Evolutionary conservation across 768 basidiomycete genomes (phyloP), one percentile per base, ranked within the genome.

Genomic region (Tephrocybe sp.): DNA sequence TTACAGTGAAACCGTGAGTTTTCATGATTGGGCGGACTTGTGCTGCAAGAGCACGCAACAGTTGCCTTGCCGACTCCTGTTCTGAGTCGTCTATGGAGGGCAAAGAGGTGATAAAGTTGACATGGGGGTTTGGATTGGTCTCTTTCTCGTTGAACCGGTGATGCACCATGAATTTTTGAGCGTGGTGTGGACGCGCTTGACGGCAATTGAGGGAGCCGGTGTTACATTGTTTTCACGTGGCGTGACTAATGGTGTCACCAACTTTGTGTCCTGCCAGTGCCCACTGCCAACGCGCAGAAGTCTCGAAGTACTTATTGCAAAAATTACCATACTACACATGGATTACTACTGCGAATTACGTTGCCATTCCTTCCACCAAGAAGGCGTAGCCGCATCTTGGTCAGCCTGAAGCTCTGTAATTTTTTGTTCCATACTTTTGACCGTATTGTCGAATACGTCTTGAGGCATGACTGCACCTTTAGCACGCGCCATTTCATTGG

Each of bases 11-110:
- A 0, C 87, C 88, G 58, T 89, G 85, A 2, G 73, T 64, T 62
- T 89, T 90, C 91, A 93, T 93, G 17, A 92, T 62, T 2, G 90
- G 90, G 54, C 80, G 78, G 23, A 92, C 87, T 67, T 92, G 90
- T 3, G 90, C 91, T 0, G 89, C 90, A 39, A 93, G 71, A 2
- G 89, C 87, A 5, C 87, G 78, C 48, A 93, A 71, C 26, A 89
- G 75, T 61, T 91, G 85, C 39, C 77, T 75, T 10, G 88, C 85
- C 43, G 82, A 80, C 51, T 87, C 84, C 54, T 80, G 73, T 26
- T 77, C 72, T 5, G 67, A 71, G 11, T 66, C 17, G 40, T 78
- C 72, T 53, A 23, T 45, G 60, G 52, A 34, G 75, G 32, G 76
- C 9, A 93, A 71, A 19, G 80, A 70, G 2, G 81, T 72, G 39